phyloP scores from a whole-genome alignment of 2,329 filamentous ascomycete species.

The Epichloe brachyelytri region DNA sequence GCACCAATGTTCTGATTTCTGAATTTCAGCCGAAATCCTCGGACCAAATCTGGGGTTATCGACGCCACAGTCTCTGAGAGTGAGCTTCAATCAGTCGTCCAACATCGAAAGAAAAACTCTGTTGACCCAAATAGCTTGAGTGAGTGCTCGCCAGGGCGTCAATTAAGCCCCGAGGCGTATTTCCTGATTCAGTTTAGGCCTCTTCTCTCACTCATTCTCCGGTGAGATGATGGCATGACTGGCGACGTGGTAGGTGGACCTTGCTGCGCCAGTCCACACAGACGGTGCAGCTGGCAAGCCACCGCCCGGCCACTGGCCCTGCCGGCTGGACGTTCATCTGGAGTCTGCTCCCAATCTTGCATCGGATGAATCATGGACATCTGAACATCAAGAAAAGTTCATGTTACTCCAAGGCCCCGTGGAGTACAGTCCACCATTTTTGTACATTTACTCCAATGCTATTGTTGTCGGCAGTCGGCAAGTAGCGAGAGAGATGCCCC shows the following conservation, averaged over 20 bases:
- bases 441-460: too few relatives aligned
- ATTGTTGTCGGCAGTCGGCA: too few relatives aligned
- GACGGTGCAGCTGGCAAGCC: background rate
- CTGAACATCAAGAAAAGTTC: background rate
- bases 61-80: background rate
- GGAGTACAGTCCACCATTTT: too few relatives aligned
- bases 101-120: background rate
- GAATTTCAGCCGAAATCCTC: too few relatives aligned
- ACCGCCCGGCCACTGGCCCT: background rate
- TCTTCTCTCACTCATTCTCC: constrained; percentile 3
- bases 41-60: background rate
- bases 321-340: background rate
- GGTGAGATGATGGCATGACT: background rate
- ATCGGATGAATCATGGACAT: background rate
- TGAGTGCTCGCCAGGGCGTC: background rate
- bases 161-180: background rate
- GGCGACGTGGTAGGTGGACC: background rate
- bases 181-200: constrained; percentile 1
- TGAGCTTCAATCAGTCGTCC: too few relatives aligned
- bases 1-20: too few relatives aligned
- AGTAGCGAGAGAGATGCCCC: too few relatives aligned
- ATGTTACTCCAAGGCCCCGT: too few relatives aligned
- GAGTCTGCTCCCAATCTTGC: background rate
- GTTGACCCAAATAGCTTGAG: background rate
- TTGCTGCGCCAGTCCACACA: background rate